phyloP scores from a whole-genome alignment of 768 basidiomycete genomes.

The Macrolepiota dolichaula region DNA sequence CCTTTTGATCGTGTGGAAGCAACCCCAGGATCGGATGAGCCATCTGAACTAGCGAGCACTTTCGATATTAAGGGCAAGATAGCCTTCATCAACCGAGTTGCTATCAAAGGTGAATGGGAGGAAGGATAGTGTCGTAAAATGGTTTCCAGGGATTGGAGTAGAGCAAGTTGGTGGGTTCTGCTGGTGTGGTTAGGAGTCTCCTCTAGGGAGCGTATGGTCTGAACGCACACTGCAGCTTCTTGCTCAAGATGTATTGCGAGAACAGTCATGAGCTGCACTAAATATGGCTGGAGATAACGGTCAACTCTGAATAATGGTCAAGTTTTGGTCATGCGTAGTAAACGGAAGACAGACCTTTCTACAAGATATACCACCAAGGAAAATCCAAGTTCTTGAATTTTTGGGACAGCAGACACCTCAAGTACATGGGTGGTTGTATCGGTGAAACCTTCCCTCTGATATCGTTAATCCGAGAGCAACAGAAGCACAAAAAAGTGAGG shows the following conservation, averaged over 20 bases:
- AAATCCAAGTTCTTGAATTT: slow-evolving; percentile 53
- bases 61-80: slow-evolving; percentile 46
- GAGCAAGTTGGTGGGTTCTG: slow-evolving; percentile 34
- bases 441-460: slow-evolving; percentile 43
- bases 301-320: slow-evolving; percentile 36
- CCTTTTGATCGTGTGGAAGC: slow-evolving; percentile 24
- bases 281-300: slow-evolving; percentile 53
- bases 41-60: slow-evolving; percentile 41
- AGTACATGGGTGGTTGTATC: slow-evolving; percentile 51
- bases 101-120: slow-evolving; percentile 44
- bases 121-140: slow-evolving; percentile 42
- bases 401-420: slow-evolving; percentile 50
- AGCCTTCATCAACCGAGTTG: slow-evolving; percentile 52
- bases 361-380: slow-evolving; percentile 45
- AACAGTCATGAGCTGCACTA: slow-evolving; percentile 46
- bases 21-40: slow-evolving; percentile 17
- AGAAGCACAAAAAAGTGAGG: not conserved
- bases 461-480: slow-evolving; percentile 8
- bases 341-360: slow-evolving; percentile 36
- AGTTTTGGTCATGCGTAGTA: not conserved
- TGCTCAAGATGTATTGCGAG: slow-evolving; percentile 65
- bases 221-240: slow-evolving; percentile 41
- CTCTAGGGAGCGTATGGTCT: not conserved
- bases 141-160: slow-evolving; percentile 42
- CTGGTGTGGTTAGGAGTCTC: slow-evolving; percentile 3